A percentile compares a stretch with the other conserved stretches of the same genome.
Evolutionary conservation across 306 rosid genomes (phyloP).

Genomic region (Hippophae rhamnoides): DNA sequence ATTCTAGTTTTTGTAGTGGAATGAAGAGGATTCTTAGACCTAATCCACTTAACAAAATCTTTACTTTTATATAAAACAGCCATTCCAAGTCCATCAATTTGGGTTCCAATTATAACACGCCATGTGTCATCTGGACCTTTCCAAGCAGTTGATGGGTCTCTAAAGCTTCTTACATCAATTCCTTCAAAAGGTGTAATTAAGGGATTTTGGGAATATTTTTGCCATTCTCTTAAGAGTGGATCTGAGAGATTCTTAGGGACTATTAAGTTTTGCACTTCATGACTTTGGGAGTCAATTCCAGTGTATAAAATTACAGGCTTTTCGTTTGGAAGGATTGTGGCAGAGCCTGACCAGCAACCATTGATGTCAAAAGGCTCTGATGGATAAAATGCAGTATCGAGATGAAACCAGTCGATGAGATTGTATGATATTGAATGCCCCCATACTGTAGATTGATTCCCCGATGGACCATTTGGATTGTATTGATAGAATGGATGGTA

Average conservation of each 20-base stretch:
- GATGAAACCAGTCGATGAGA: slow-evolving; percentile 69
- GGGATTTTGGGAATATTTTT: slow-evolving; percentile 48
- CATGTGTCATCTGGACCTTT: slow-evolving; percentile 47
- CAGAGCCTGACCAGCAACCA: slow-evolving; percentile 87
- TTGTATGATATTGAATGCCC: slow-evolving; percentile 76
- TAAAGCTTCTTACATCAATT: slow-evolving; percentile 49
- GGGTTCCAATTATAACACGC: slow-evolving; percentile 56
- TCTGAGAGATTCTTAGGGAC: slow-evolving; percentile 61
- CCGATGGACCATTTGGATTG: slow-evolving; percentile 56
- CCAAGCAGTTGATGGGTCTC: slow-evolving; percentile 89
- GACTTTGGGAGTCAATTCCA: slow-evolving; percentile 48
- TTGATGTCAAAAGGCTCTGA: slow-evolving; percentile 51
- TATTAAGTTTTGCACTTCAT: slow-evolving; percentile 70
- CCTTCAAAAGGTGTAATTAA: slow-evolving; percentile 56
- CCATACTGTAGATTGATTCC: slow-evolving; percentile 75
- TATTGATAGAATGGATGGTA: slow-evolving; percentile 82
- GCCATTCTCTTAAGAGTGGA: slow-evolving; percentile 69
- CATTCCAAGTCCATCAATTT: slow-evolving; percentile 27
- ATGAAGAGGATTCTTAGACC: slow-evolving; percentile 51
- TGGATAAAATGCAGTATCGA: slow-evolving; percentile 51
- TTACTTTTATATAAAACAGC: slow-evolving; percentile 48
- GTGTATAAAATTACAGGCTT: slow-evolving; percentile 67
- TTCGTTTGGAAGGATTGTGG: slow-evolving; percentile 49
- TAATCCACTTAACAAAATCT: slow-evolving; percentile 46
- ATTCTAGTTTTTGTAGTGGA: slow-evolving; percentile 50